Base-by-base conservation (phyloP, 257 asterid species). In the Gentiana macrophylla region DNA sequence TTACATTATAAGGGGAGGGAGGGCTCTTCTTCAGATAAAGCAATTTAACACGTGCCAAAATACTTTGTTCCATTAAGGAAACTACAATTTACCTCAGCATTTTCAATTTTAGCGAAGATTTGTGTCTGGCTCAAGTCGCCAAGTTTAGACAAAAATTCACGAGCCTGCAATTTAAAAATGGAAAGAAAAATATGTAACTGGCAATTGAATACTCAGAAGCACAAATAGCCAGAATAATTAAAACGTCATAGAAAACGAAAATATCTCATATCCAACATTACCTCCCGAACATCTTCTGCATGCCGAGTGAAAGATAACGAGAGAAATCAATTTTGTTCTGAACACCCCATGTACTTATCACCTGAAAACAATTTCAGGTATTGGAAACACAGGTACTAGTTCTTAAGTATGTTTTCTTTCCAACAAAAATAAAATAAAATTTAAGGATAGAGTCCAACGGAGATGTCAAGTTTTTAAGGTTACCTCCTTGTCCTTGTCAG, bases 401-500 rank as follows among this genome's bases (percentile, higher is more conserved):
- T 41, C 24, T 24, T 4, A 41, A 5, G 10, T 41, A 41, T 5
- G 46, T 5, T 41, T 7, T 5, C 46, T 10, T 41, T 10, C 6
- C 6, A 41, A 41, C 46, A 4, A 5, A 10, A 41, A 3, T 41
- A 5, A 5, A 10, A 41, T 5, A 5, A 7, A 41, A 41, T 41
- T 5, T 0, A 41, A 2, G 46, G 9, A 41, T 5, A 41, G 46
- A 41, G 46, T 41, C 9, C 46, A 41, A 41, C 9, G 10, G 10
- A 41, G 46, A 41, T 5, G 9, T 5, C 9, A 10, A 24, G 61
- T 35, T 35, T 15, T 33, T 34, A 56, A 13, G 53, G 60, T 32
- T 74, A 84, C 97, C 94, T 84, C 93, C 79, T 86, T 89, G 77
- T 89, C 97, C 69, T 79, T 73, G 50, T 80, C 86, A 3, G 94